Base-by-base conservation (phyloP, 805 yeast genomes). In the Sugiyamaella qingdaonensis region DNA sequence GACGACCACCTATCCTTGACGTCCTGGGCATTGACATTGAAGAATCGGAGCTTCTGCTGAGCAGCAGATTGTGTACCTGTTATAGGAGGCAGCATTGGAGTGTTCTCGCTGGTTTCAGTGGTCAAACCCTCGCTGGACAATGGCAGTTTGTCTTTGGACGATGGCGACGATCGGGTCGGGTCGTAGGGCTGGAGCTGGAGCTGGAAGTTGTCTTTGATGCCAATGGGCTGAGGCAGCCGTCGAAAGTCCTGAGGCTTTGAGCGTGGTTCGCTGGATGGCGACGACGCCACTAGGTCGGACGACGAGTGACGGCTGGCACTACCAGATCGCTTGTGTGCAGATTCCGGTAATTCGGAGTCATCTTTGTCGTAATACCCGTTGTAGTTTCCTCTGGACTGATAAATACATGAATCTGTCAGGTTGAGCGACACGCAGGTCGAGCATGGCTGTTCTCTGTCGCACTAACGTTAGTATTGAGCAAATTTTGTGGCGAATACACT, bases 391-490 rank as follows among this genome's bases (percentile, higher is more conserved):
- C 43, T 14, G 5, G 43, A n/a, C 18, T 55, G 53, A 45, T 53
- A 55, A 9, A 44, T 27, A 39, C 58, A 55, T 11, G 41, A 16
- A 29, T 53, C 43, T 16, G 45, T 31, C 10, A 52, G 41, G 10
- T 48, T 34, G 14, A 59, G 54, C n/a, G 54, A 11, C 5, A 45
- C 46, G 45, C 62, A 59, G 2, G 61, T 58, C 8, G 54, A 39
- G 34, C 62, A 59, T n/a, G 62, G 62, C 13, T 49, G 52, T 19
- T 52, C 51, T 1, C 62, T 49, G 54, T 59, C 61, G 45, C 62
- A 59, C 52, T 55, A 16, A 34, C 13, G 46, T 45, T 37, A 32
- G 41, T 42, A n/a, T n/a, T n/a, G n/a, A 11, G 35, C 42, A 18
- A 11, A 19, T 18, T 8, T 10, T 11, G 27, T 8, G 16, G 14